Evolutionary conservation across 2,329 filamentous ascomycete species (phyloP).

Genomic region (Corynespora cassiicola): DNA sequence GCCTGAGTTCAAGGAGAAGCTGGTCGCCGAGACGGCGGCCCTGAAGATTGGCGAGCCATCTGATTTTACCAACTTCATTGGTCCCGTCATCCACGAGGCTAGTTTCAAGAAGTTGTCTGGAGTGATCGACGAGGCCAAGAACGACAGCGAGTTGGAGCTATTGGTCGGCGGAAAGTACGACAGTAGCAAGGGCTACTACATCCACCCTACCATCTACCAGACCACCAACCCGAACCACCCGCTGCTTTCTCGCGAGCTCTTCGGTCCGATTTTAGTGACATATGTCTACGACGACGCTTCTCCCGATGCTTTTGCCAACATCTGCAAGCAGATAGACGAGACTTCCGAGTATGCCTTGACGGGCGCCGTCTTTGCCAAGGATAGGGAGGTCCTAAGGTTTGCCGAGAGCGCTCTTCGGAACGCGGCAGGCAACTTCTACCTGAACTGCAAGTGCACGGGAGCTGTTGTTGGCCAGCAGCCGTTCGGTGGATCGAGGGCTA

Average conservation of each 20-base stretch:
- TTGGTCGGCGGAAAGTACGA: conserved; percentile 80
- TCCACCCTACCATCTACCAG: conserved; percentile 82
- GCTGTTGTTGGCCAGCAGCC: conserved; percentile 58
- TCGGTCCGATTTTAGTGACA: conserved; percentile 77
- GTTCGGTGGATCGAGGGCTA: conserved; percentile 62
- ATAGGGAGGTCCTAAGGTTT: conserved; percentile 68
- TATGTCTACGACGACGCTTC: conserved; percentile 79
- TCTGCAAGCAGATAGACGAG: conserved; percentile 70
- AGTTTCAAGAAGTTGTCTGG: conserved; percentile 81
- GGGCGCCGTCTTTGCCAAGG: conserved; percentile 75
- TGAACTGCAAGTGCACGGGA: conserved; percentile 77
- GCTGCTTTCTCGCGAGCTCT: conserved; percentile 79
- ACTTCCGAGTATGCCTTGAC: conserved; percentile 81
- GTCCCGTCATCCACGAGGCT: conserved; percentile 82
- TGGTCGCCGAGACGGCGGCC: conserved; percentile 72
- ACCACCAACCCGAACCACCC: conserved; percentile 76
- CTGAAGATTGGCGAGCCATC: conserved; percentile 75
- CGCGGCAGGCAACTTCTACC: conserved; percentile 82
- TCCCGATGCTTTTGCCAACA: conserved; percentile 62
- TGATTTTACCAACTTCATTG: conserved; percentile 79
- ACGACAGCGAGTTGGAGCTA: conserved; percentile 74
- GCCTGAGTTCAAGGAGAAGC: conserved; percentile 71
- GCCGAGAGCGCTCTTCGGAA: conserved; percentile 76
- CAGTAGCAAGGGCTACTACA: conserved; percentile 78
- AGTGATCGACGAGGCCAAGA: conserved; percentile 81